Conservation (phyloP, 768 basidiomycete genomes). For the Pholiota molesta region DNA sequence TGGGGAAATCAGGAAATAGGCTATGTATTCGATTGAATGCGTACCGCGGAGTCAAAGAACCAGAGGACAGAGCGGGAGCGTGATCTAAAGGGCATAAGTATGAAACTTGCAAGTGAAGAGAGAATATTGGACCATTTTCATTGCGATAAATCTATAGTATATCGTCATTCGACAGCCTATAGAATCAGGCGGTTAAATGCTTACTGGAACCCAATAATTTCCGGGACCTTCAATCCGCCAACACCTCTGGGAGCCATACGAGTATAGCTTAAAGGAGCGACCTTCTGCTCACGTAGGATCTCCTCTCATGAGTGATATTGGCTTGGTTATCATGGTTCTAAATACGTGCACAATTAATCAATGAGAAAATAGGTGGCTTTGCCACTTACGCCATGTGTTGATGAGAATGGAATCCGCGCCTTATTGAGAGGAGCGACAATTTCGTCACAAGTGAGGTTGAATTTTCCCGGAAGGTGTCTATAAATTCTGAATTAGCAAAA, state of each 20-base stretch:
- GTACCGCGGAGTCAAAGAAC: conserved; percentile 82
- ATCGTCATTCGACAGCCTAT: neutral
- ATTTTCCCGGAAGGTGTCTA: conserved; percentile 70
- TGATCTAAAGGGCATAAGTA: conserved; percentile 33
- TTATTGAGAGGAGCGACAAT: conserved; percentile 64
- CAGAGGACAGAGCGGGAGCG: conserved; percentile 58
- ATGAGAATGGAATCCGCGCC: conserved; percentile 64
- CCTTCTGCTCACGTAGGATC: conserved; percentile 59
- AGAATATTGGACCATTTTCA: conserved; percentile 29
- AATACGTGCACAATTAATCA: neutral
- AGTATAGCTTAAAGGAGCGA: conserved; percentile 66
- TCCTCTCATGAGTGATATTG: conserved; percentile 76
- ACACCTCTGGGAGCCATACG: conserved; percentile 59
- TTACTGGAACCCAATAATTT: conserved; percentile 79
- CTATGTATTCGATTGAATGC: neutral
- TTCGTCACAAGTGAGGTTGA: conserved; percentile 67
- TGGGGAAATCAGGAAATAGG: neutral
- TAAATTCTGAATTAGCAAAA: neutral
- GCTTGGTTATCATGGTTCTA: conserved; percentile 76
- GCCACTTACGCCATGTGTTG: conserved; percentile 63
- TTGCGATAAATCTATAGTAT: conserved; percentile 19
- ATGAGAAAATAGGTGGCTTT: neutral
- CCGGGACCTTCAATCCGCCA: conserved; percentile 65
- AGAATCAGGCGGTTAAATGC: conserved; percentile 3
- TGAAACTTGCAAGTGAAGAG: neutral